Evolutionary conservation across 495 filamentous ascomycete species (phyloP).

Genomic region (Pyrenula massariospora): DNA sequence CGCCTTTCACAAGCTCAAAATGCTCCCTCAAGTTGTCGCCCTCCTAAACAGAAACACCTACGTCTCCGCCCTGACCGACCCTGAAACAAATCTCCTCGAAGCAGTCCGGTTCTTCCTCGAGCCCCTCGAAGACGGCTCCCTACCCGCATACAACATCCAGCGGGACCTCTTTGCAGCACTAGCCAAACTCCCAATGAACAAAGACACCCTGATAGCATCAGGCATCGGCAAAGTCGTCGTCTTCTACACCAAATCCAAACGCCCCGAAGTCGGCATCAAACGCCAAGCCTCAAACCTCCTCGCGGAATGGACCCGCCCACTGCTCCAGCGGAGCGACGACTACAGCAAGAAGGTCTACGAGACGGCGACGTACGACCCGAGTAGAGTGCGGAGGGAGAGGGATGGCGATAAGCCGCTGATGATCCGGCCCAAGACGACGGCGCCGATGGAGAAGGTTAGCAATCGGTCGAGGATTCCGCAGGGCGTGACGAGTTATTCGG

Average conservation of each 20-base stretch:
- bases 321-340: slow-evolving; percentile 83
- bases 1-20: slow-evolving; percentile 84
- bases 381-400: background rate
- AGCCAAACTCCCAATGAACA: slow-evolving; percentile 70
- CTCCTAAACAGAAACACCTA: slow-evolving; percentile 77
- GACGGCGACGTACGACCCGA: slow-evolving; percentile 43
- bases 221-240: slow-evolving; percentile 92
- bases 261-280: slow-evolving; percentile 77
- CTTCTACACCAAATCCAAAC: slow-evolving; percentile 93
- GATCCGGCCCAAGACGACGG: background rate
- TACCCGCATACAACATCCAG: slow-evolving; percentile 95
- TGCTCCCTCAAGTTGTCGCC: slow-evolving; percentile 83
- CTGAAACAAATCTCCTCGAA: slow-evolving; percentile 88
- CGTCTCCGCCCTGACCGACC: slow-evolving; percentile 76
- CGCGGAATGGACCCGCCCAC: slow-evolving; percentile 93
- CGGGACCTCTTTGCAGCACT: slow-evolving; percentile 81
- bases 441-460: background rate
- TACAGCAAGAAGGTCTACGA: slow-evolving; percentile 66
- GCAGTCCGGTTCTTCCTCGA: slow-evolving; percentile 96
- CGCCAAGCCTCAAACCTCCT: slow-evolving; percentile 81
- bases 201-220: slow-evolving; percentile 76
- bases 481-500: background rate
- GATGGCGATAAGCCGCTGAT: background rate
- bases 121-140: slow-evolving; percentile 78
- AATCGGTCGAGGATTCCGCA: background rate